Evolutionary conservation across 2,329 filamentous ascomycete genomes (phyloP).

Genomic region (Trichoderma afroharzianum): DNA sequence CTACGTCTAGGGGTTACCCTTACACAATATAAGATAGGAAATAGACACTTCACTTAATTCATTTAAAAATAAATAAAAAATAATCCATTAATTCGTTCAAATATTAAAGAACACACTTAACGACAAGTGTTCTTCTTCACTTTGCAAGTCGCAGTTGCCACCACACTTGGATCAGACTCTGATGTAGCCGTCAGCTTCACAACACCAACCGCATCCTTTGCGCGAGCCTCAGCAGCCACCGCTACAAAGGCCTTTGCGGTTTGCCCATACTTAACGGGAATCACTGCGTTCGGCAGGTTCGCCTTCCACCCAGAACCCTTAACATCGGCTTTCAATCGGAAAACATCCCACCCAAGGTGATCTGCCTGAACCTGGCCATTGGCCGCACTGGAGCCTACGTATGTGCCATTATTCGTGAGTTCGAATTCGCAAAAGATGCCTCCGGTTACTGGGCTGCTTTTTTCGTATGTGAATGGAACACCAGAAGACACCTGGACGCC

Average conservation of each 20-base stretch:
- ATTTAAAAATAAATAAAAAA: too few relatives aligned
- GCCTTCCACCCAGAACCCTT: conserved; percentile 45
- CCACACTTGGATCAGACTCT: conserved; percentile 38
- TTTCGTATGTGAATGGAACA: conserved; percentile 24
- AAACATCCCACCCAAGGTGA: conserved; percentile 45
- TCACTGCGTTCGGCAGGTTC: conserved; percentile 39
- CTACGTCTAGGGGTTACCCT: neutral
- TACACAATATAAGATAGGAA: too few relatives aligned
- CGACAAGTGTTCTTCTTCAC: conserved; percentile 25
- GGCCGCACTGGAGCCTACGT: conserved; percentile 22
- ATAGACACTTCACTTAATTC: neutral
- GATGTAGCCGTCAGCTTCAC: conserved; percentile 35
- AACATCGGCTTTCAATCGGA: conserved; percentile 42
- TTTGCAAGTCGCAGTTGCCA: conserved; percentile 30
- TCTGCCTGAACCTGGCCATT: conserved; percentile 36
- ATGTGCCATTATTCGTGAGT: conserved; percentile 44
- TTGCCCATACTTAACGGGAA: conserved; percentile 40
- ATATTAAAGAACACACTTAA: neutral
- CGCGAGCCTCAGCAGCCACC: conserved; percentile 33
- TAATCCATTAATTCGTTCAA: neutral
- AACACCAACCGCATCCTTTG: conserved; percentile 32
- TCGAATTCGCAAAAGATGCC: conserved; percentile 45
- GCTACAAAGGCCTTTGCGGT: conserved; percentile 39
- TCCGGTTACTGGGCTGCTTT: conserved; percentile 27
- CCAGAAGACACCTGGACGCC: conserved; percentile 39